Percentiles rank a stretch among this genome's conserved stretches.
Evolutionary conservation across 306 rosid species (phyloP).

Genomic region (Comarum palustre): DNA sequence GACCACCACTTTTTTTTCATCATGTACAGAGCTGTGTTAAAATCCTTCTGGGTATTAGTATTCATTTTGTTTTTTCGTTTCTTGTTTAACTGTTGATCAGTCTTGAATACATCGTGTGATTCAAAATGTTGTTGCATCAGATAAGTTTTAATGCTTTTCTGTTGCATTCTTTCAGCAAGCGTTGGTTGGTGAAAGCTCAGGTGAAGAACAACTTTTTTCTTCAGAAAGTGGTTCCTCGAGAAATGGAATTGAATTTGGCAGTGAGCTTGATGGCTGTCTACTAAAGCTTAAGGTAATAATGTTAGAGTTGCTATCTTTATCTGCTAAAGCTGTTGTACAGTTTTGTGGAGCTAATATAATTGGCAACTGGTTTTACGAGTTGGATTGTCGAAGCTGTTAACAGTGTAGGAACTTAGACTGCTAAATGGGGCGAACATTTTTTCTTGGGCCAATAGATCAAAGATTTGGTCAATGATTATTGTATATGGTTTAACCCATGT

Average conservation of each 20-base stretch:
- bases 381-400: not conserved
- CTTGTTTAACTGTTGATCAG: not conserved
- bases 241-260: slow-evolving; percentile 41
- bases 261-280: slow-evolving; percentile 62
- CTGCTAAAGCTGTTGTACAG: not conserved
- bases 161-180: slow-evolving; percentile 61
- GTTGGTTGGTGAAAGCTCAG: slow-evolving; percentile 82
- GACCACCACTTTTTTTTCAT: not conserved
- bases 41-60: not conserved
- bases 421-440: not conserved
- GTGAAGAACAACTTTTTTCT: slow-evolving; percentile 90
- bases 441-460: not conserved
- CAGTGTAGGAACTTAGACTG: not conserved
- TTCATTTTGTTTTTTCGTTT: not conserved
- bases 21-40: not conserved
- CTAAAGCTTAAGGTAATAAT: slow-evolving; percentile 64
- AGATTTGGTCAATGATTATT: not conserved
- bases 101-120: not conserved
- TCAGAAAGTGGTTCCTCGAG: slow-evolving; percentile 49
- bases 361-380: not conserved
- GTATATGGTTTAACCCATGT: not conserved
- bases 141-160: slow-evolving; percentile 17
- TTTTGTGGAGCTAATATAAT: not conserved
- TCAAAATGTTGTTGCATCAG: not conserved
- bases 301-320: not conserved